Percentiles rank a stretch among this genome's conserved stretches.
Conservation (phyloP, 2,329 filamentous ascomycete species). For the Colletotrichum musicola region DNA sequence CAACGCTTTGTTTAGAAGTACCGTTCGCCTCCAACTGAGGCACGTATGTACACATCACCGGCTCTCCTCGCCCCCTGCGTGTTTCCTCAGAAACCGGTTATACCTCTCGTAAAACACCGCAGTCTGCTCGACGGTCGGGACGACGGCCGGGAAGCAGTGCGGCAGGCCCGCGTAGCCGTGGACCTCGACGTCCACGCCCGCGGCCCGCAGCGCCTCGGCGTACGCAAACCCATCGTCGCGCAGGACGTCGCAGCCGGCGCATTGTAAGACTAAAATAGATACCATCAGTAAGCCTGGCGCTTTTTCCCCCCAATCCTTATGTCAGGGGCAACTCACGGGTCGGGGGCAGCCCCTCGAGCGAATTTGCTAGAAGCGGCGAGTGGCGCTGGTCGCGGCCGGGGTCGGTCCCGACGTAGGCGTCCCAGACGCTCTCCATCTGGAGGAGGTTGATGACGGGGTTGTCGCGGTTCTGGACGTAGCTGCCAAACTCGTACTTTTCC, state of each 20-base stretch:
- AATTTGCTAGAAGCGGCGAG: slow-evolving; percentile 50
- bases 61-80: neutral
- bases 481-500: slow-evolving; percentile 51
- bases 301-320: no score
- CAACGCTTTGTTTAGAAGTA: neutral
- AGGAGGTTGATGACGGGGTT: slow-evolving; percentile 46
- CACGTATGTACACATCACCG: neutral
- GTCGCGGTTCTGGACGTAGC: slow-evolving; percentile 50
- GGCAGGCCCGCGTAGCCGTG: slow-evolving; percentile 51
- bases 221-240: slow-evolving; percentile 55
- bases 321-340: slow-evolving; percentile 46
- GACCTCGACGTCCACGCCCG: slow-evolving; percentile 48
- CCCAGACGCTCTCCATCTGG: slow-evolving; percentile 50
- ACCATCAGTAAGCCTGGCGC: no score
- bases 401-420: slow-evolving; percentile 47
- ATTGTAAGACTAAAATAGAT: slow-evolving; percentile 47
- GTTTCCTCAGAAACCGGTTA: neutral
- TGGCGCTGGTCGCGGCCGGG: slow-evolving; percentile 46
- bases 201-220: slow-evolving; percentile 49
- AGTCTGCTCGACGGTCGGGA: neutral
- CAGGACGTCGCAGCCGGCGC: slow-evolving; percentile 51
- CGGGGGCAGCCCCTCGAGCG: slow-evolving; percentile 48
- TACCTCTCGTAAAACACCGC: slow-evolving; percentile 5
- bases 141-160: slow-evolving; percentile 47
- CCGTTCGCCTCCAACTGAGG: no score